Conservation (phyloP, 257 asterid genomes). For the Thymus quinquecostatus region DNA sequence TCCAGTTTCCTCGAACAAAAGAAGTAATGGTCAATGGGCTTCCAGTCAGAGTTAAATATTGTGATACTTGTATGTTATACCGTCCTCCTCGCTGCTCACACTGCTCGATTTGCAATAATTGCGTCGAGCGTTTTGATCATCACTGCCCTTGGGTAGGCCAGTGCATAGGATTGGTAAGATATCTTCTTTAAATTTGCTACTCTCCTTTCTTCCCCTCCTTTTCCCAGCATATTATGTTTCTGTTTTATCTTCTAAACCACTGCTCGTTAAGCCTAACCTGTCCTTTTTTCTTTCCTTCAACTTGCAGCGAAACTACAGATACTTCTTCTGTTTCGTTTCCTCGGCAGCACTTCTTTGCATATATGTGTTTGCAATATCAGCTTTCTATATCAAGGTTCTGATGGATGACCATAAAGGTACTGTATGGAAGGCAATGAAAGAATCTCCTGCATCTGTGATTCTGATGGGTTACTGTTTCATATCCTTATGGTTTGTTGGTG, state of each 20-base stretch:
- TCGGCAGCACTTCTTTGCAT: conserved; percentile 95
- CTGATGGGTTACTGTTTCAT: conserved; percentile 88
- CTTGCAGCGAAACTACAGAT: conserved; percentile 95
- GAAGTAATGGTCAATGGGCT: conserved; percentile 97
- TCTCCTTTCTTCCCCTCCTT: conserved; percentile 3
- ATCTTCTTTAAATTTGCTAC: conserved; percentile 18
- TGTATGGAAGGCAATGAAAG: conserved; percentile 94
- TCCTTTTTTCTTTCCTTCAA: conserved; percentile 25
- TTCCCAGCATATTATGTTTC: background rate
- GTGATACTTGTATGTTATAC: conserved; percentile 98
- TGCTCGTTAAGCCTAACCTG: conserved; percentile 30
- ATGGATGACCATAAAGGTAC: conserved; percentile 82
- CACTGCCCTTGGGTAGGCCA: conserved; percentile 99
- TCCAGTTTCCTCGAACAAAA: conserved; percentile 91
- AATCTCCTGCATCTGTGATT: conserved; percentile 90
- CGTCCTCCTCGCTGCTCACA: conserved; percentile 99
- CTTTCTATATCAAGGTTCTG: conserved; percentile 83
- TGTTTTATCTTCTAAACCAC: conserved; percentile 18
- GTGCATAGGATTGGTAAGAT: conserved; percentile 88
- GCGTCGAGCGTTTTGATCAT: conserved; percentile 97
- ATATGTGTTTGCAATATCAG: conserved; percentile 82
- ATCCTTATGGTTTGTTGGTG: conserved; percentile 99
- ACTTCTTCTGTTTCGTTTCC: conserved; percentile 85
- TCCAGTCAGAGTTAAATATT: conserved; percentile 88
- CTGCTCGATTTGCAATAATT: conserved; percentile 95